These are phyloP conservation scores for Beauveria pseudobassiana DNA, from an alignment of 2,329 filamentous ascomycete genomes.

Conservation along the genomic window DNA sequence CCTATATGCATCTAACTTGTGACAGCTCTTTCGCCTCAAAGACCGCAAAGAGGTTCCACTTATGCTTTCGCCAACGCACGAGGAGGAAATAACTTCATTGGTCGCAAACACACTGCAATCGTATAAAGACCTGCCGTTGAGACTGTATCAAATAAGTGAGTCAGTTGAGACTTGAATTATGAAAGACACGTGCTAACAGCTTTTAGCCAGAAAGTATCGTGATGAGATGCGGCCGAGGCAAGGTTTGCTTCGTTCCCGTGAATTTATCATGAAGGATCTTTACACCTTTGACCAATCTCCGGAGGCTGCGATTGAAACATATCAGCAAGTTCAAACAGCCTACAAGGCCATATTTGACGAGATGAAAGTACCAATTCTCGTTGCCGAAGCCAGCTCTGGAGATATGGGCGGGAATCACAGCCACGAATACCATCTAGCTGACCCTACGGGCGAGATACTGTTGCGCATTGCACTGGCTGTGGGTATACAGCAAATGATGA, in stretches of 20 bases:
- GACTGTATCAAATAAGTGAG: constrained; percentile 83
- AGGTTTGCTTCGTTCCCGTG: constrained; percentile 76
- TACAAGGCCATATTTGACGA: constrained; percentile 76
- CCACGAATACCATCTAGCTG: constrained; percentile 89
- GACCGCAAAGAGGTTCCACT: constrained; percentile 71
- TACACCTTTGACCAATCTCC: constrained; percentile 81
- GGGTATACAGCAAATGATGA: constrained; percentile 81
- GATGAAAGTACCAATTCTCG: constrained; percentile 72
- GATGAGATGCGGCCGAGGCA: constrained; percentile 87
- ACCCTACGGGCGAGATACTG: constrained; percentile 74
- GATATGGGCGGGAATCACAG: constrained; percentile 90
- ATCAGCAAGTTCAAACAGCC: constrained; percentile 62
- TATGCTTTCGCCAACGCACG: constrained; percentile 85
- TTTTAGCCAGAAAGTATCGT: constrained; percentile 76
- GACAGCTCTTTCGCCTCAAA: constrained; percentile 66
- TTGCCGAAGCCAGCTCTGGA: constrained; percentile 88
- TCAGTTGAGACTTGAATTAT: neutral
- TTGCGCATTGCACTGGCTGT: constrained; percentile 70
- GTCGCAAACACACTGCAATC: constrained; percentile 68
- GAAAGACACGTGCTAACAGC: constrained; percentile 14
- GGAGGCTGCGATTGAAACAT: constrained; percentile 69
- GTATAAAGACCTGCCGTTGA: constrained; percentile 77
- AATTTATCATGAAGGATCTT: constrained; percentile 97
- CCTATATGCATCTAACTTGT: constrained; percentile 16
- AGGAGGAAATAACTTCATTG: constrained; percentile 87